Base-by-base conservation (phyloP, 148 eudicot genomes). In the Dianthus caryophyllus region DNA sequence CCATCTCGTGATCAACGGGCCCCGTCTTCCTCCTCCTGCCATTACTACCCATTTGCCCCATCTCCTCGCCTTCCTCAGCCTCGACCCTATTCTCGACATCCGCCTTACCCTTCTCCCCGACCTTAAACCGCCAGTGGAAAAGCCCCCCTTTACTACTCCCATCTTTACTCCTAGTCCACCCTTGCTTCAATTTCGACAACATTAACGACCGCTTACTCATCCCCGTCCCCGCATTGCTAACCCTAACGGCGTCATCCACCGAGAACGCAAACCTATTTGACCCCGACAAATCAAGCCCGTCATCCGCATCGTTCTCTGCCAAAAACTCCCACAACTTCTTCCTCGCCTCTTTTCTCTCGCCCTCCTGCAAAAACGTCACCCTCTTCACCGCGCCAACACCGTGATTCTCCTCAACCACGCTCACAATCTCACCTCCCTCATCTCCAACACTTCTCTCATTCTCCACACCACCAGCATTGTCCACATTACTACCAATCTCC, bases 231-330 rank as follows among this genome's bases (percentile, higher is more conserved):
- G 77, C 88, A 80, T 86, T 86, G 67, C 86, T 87, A 48, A 88
- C 90, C 58, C 84, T 79, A 68, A 94, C 77, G 0, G 97, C 99
- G 73, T 95, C 99, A 55, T 88, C 88, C 7, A 95, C 97, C 0
- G 99, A 95, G 66, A 95, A 95, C 0, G 99, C 97, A 80, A 90
- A 95, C 71, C 99, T 85, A 70, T 95, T 91, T 0, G 99, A 95
- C 49, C 99, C 99, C 0, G 99, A 95, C 49, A 95, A 82, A 88
- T 95, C 99, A 64, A 95, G 88, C 59, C 99, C 99, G 46, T 91
- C 96, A 62, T 87, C 97, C 9, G 84, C 81, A 30, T 95, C 88
- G 44, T 85, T 86, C 76, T 95, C 97, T 0, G 95, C 96, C 8
- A 95, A 74, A 82, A 67, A 95, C 68, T 95, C 99, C 99, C 97